Percentiles rank a stretch among this genome's conserved stretches.
These are phyloP conservation scores for Arthrobotrys sphaeroides DNA, from an alignment of 2,329 filamentous ascomycete species.

Conservation along the genomic window DNA sequence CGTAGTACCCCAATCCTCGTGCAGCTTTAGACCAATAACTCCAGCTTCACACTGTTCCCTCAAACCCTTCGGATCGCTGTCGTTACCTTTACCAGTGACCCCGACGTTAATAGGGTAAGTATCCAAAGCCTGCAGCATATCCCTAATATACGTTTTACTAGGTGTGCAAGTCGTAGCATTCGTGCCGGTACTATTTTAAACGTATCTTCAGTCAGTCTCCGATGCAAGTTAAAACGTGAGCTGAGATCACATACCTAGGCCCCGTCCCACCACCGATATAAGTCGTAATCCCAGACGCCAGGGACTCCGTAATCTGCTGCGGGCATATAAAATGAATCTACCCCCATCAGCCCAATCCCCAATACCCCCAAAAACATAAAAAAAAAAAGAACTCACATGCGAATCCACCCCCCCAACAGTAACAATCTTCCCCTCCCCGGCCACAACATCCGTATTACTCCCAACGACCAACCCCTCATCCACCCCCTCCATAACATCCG, in stretches of 20 bases:
- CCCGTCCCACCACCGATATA: constrained; percentile 91
- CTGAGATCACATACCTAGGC: constrained; percentile 70
- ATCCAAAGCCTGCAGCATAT: constrained; percentile 91
- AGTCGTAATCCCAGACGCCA: constrained; percentile 87
- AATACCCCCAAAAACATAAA: not conserved
- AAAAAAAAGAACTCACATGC: constrained; percentile 47
- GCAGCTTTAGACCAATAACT: constrained; percentile 88
- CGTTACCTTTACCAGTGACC: constrained; percentile 93
- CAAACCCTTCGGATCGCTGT: constrained; percentile 75
- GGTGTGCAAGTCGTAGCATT: constrained; percentile 95
- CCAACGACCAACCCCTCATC: constrained; percentile 81
- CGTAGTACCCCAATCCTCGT: constrained; percentile 95
- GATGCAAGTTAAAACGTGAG: constrained; percentile 15
- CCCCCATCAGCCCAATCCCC: not conserved
- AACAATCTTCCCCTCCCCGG: constrained; percentile 87
- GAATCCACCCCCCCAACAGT: constrained; percentile 90
- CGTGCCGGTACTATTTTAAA: constrained; percentile 71
- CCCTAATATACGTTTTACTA: constrained; percentile 79
- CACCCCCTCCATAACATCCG: constrained; percentile 95
- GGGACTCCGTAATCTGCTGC: constrained; percentile 84
- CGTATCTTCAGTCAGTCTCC: constrained; percentile 26
- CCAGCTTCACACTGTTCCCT: constrained; percentile 83
- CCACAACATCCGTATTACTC: constrained; percentile 88
- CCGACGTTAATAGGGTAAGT: constrained; percentile 83
- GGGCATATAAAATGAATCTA: constrained; percentile 84